phyloP scores from a whole-genome alignment of 257 asterid genomes.

The Vinca minor region DNA sequence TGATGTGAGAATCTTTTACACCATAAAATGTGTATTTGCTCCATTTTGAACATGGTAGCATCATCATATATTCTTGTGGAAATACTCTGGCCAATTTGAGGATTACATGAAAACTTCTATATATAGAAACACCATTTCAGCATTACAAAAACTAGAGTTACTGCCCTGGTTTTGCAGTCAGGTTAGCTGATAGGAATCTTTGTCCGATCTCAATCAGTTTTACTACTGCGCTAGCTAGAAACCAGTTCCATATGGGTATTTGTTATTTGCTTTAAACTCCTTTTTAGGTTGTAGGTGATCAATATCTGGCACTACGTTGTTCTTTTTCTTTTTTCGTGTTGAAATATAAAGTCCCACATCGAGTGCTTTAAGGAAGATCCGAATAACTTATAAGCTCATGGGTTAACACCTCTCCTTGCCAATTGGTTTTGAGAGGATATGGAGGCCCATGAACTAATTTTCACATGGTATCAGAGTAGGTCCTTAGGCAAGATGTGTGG shows the following conservation, averaged over 20 bases:
- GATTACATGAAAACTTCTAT: background rate
- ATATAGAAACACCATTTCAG: background rate
- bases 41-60: background rate
- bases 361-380: no score
- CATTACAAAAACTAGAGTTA: background rate
- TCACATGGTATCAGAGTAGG: no score
- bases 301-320: background rate
- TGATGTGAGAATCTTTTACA: slow-evolving; percentile 46
- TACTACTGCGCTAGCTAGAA: background rate
- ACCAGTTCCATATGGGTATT: background rate
- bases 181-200: background rate
- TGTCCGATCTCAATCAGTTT: background rate
- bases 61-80: background rate
- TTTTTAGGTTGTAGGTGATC: background rate
- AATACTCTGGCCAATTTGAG: background rate
- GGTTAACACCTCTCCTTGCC: no score
- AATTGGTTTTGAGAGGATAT: no score
- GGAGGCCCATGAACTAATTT: no score
- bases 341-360: no score
- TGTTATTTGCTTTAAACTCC: background rate
- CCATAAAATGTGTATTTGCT: slow-evolving; percentile 6
- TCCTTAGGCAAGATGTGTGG: no score
- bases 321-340: background rate
- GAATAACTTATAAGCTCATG: no score
- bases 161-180: background rate